These are phyloP conservation scores for Penicillium roqueforti DNA, from an alignment of 495 filamentous ascomycete species.

Conservation along the genomic window DNA sequence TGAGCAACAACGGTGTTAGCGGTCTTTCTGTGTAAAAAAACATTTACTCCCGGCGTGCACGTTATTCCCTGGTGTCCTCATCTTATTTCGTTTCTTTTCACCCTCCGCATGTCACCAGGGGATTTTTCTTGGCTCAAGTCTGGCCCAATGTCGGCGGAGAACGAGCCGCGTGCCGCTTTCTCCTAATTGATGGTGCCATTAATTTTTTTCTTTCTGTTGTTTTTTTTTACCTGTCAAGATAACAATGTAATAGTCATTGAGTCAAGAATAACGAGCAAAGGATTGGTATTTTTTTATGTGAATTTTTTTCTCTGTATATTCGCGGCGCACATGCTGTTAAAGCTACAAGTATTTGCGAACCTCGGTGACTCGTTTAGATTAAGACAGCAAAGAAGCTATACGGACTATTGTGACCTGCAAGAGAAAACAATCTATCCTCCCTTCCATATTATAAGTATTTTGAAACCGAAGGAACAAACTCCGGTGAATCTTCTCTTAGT, in stretches of 20 bases:
- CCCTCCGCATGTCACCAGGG: constrained; percentile 1
- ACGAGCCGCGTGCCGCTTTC: constrained; percentile 4
- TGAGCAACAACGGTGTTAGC: not conserved
- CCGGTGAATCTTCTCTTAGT: not conserved
- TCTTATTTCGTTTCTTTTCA: constrained; percentile 1
- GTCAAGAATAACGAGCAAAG: constrained; percentile 31
- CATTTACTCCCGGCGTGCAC: constrained; percentile 3
- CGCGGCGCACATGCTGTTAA: not conserved
- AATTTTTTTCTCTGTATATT: not conserved
- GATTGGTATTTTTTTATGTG: constrained; percentile 12
- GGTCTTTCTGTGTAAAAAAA: constrained; percentile 10
- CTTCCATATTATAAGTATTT: not conserved
- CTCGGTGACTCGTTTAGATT: too few relatives aligned
- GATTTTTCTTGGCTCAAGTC: constrained; percentile 1
- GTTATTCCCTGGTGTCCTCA: constrained; percentile 6
- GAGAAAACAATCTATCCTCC: not conserved
- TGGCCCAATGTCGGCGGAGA: constrained; percentile 2
- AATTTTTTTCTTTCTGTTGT: constrained; percentile 18
- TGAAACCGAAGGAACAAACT: not conserved
- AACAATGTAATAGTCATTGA: constrained; percentile 34
- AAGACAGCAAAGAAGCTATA: too few relatives aligned
- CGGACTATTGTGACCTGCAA: not conserved
- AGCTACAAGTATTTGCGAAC: too few relatives aligned
- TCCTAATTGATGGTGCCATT: constrained; percentile 5
- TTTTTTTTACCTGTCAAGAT: constrained; percentile 22